Evolutionary conservation across 805 yeast species (phyloP).

Genomic region (Zygoascus flipseniorum): DNA sequence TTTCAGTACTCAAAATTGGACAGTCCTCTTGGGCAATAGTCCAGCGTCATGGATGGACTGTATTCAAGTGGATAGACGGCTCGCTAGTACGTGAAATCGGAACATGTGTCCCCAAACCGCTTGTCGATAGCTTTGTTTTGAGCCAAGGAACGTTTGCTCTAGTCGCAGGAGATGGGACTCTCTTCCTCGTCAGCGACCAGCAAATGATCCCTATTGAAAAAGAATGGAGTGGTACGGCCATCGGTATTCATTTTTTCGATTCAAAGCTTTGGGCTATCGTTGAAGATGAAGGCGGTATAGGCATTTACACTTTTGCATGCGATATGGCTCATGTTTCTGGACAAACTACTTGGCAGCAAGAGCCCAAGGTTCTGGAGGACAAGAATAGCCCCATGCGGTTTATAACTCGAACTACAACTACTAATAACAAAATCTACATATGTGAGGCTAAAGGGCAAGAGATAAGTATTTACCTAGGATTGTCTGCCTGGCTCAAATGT

Average conservation of each 20-base stretch:
- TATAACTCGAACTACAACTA: neutral
- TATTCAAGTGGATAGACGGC: slow-evolving; percentile 13
- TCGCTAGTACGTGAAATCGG: slow-evolving; percentile 9
- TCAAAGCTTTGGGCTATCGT: slow-evolving; percentile 3
- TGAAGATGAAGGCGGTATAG: neutral
- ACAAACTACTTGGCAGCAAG: slow-evolving; percentile 3
- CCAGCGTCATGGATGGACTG: slow-evolving; percentile 13
- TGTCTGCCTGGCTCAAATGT: neutral
- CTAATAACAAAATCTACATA: neutral
- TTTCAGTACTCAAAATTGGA: slow-evolving; percentile 7
- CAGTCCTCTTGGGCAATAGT: slow-evolving; percentile 12
- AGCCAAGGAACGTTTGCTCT: slow-evolving; percentile 11
- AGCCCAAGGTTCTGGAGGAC: neutral
- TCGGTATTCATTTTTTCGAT: neutral
- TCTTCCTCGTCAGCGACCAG: slow-evolving; percentile 11
- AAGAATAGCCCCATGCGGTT: neutral
- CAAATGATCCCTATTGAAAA: slow-evolving; percentile 12
- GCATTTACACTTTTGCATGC: neutral
- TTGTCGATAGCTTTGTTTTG: slow-evolving; percentile 1
- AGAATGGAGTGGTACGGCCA: neutral
- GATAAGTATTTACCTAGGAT: neutral
- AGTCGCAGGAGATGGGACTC: slow-evolving; percentile 6
- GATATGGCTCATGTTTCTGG: neutral
- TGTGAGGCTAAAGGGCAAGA: neutral
- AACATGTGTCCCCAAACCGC: slow-evolving; percentile 6